Percentiles rank a stretch among this genome's conserved stretches.
These are phyloP conservation scores for Claviceps sorghi DNA, from an alignment of 2,329 filamentous ascomycete species.

Conservation along the genomic window DNA sequence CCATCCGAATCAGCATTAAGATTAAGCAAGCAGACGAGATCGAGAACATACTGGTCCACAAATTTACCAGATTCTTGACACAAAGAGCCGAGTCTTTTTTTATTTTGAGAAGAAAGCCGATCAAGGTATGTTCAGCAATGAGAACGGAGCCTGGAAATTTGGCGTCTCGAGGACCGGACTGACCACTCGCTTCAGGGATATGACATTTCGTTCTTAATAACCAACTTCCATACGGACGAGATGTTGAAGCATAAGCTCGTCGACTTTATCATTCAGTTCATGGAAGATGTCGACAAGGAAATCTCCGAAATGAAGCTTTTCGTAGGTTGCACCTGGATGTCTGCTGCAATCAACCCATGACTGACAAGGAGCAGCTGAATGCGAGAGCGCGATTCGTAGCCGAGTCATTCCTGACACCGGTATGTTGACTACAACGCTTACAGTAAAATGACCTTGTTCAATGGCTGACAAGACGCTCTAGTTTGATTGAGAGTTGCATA, in stretches of 20 bases:
- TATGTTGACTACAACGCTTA: slow-evolving; percentile 22
- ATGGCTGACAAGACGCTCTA: slow-evolving; percentile 7
- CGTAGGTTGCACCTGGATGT: slow-evolving; percentile 39
- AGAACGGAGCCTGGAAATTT: not conserved
- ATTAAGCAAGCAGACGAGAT: slow-evolving; percentile 99
- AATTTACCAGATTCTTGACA: slow-evolving; percentile 93
- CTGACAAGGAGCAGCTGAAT: slow-evolving; percentile 53
- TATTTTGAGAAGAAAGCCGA: slow-evolving; percentile 84
- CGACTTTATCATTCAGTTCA: slow-evolving; percentile 98
- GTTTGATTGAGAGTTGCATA: slow-evolving; percentile 17
- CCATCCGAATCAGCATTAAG: slow-evolving; percentile 90
- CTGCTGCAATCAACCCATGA: not conserved
- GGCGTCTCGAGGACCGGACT: not conserved
- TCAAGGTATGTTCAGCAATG: slow-evolving; percentile 50
- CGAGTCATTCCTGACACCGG: slow-evolving; percentile 93
- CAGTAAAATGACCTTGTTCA: not conserved
- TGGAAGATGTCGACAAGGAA: slow-evolving; percentile 99
- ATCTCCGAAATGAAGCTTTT: slow-evolving; percentile 99
- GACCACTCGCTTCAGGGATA: slow-evolving; percentile 51
- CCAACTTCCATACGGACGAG: slow-evolving; percentile 95
- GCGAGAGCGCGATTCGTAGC: slow-evolving; percentile 93
- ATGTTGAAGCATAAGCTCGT: slow-evolving; percentile 99
- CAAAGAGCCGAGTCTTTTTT: slow-evolving; percentile 96
- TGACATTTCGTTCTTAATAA: slow-evolving; percentile 96
- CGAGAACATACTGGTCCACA: slow-evolving; percentile 93